Evolutionary conservation across 1,284 basidiomycete genomes (phyloP), one percentile per base, ranked within the genome.

Genomic region (Meira nashicola): DNA sequence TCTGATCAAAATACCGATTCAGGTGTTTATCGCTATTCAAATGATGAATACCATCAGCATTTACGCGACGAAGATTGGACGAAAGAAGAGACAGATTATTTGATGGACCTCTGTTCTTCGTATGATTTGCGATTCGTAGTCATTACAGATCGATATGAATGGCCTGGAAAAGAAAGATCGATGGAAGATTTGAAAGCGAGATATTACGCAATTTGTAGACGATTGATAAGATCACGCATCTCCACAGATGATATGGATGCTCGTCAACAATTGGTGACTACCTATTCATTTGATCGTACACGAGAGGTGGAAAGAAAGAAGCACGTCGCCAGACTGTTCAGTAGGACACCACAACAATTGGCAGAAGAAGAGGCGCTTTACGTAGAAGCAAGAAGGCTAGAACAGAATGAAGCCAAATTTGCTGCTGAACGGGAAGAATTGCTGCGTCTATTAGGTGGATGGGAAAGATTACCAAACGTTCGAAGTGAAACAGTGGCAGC

Each of bases 331-430:
- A 88, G 87, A 62, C 84, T 98, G 12, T 90, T 94, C 79, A 86
- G 85, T 59, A 86, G 94, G 10, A 91, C 92, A 0, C 84, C 87
- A 0, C 86, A 89, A 55, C 91, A 97, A 79, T 87, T 96, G 44
- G 87, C 87, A 9, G 94, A 99, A 76, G 95, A 98, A 82, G 93
- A 97, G 72, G 90, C 92, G 3, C 83, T 99, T 0, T 98, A 92
- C 80, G 82, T 97, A 65, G 93, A 98, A 78, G 85, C 95, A 54
- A 92, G 94, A 73, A 86, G 91, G 11, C 84, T 98, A 54, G 93
- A 97, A 77, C 94, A 97, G 80, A 91, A 86, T 68, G 92, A 96
- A 78, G 84, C 88, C 48, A 85, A 84, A 59, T 96, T 95, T 81
- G 88, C 88, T 69, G 85, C 85, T 57, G 93, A 98, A 54, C 83